Evolutionary conservation across 108 stramenopile species (phyloP).

Genomic region (Aurantiochytrium sp.): DNA sequence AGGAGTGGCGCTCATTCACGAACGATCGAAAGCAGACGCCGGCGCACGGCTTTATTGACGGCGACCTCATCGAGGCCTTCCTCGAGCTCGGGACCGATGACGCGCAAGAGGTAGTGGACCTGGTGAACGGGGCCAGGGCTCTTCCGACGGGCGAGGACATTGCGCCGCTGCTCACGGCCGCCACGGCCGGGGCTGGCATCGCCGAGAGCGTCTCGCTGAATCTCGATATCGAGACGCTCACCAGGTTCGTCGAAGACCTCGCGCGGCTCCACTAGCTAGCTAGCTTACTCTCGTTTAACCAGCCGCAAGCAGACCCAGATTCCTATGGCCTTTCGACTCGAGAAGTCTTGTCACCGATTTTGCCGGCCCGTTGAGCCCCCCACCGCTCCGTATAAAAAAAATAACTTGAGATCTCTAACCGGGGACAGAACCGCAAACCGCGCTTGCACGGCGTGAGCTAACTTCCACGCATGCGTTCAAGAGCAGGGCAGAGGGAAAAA

Average conservation of each 20-base stretch:
- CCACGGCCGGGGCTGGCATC: background rate
- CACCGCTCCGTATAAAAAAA: too few species aligned
- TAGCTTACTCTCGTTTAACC: background rate
- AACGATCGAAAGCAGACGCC: slow-evolving; percentile 62
- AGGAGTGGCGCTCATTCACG: slow-evolving; percentile 73
- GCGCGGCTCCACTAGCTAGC: background rate
- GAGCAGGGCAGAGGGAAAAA: too few species aligned
- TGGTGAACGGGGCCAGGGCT: background rate
- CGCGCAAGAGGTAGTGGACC: slow-evolving; percentile 34
- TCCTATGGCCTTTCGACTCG: too few species aligned
- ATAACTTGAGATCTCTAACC: too few species aligned
- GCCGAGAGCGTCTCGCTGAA: background rate
- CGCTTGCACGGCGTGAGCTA: too few species aligned
- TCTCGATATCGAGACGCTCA: background rate
- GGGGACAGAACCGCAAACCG: too few species aligned
- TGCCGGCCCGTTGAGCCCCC: too few species aligned
- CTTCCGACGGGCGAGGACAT: background rate
- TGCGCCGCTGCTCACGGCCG: background rate
- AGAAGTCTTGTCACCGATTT: too few species aligned
- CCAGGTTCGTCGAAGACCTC: slow-evolving; percentile 8
- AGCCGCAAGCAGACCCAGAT: background rate
- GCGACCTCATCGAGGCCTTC: slow-evolving; percentile 86
- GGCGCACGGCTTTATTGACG: slow-evolving; percentile 83
- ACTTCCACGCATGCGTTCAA: too few species aligned
- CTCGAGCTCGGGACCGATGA: slow-evolving; percentile 73